Base-by-base conservation (phyloP, 2,329 filamentous ascomycete species). In the Microcera coccophila region DNA sequence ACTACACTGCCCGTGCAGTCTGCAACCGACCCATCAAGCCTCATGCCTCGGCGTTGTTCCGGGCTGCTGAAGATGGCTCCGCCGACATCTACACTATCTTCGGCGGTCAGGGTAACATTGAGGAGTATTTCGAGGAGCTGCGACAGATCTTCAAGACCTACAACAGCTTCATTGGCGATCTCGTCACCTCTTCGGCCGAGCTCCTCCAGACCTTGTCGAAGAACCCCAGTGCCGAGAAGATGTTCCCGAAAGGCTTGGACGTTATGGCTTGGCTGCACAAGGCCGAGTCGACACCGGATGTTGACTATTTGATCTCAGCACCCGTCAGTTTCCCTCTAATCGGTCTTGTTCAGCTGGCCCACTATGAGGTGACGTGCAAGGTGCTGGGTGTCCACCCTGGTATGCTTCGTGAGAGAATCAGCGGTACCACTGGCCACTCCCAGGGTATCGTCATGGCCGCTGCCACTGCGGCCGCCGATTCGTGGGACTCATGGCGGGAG, bases 71-170 rank as follows among this genome's bases (percentile, higher is more conserved):
- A 36, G 90, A 96, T 50, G 84, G 81, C 49, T 82, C 84, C 42
- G 90, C 90, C 41, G 84, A 81, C 57, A 80, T 98, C 47, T 98
- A 95, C 73, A 90, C 84, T 53, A 90, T 98, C 49, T 95, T 97
- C 55, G 93, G 93, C 47, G 93, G 93, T 5, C 93, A 98, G 67
- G 93, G 93, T 58, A 98, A 98, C 68, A 97, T 98, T 52, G 91
- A 98, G 69, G 94, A 98, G 71, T 98, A 98, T 71, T 98, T 98
- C 61, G 91, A 98, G 56, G 93, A 98, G 73, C 79, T 98, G 49
- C 84, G 93, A 43, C 86, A 95, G 65, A 80, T 97, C 45, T 91
- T 91, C 73, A 82, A 76, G 58, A 95, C 90, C 46, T 98, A 98
- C 70, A 85, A 87, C 11, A 86, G 86, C 20, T 94, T 98, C 55